Base-by-base conservation (phyloP, 345 rosid genomes). In the Microthlaspi erraticum region DNA sequence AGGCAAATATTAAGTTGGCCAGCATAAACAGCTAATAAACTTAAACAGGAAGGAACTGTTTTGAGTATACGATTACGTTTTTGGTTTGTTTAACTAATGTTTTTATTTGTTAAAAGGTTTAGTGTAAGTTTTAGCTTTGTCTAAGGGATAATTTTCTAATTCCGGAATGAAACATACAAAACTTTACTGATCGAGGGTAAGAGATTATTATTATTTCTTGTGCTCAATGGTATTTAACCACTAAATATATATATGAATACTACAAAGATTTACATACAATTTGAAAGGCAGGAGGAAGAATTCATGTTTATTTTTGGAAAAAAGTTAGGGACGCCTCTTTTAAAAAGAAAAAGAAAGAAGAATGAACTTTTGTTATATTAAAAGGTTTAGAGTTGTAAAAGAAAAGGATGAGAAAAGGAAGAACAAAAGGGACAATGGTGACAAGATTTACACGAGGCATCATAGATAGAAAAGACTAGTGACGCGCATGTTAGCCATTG, bases 371-470 rank as follows among this genome's bases (percentile, higher is more conserved):
- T 59, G 56, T 42, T 20, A 62, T 34, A 20, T 17, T 32, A 53
- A 72, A 73, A 64, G 65, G 29, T 57, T 64, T 56, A 8, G 39
- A 56, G 14, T 33, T 53, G 23, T 43, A 63, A 0, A 64, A 36
- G 10, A 6, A 62, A 71, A 71, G 62, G 61, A 50, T 60, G 52
- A 37, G 9, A 32, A 72, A 54, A 14, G 34, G 29, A 8, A 19
- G 66, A 51, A 36, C 44, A 61, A 71, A 62, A 19, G 42, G 58
- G 59, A 38, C 59, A 62, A 13, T 46, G 64, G 60, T 73, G 71
- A 73, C 77, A 57, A 73, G 77, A 73, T 64, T 73, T 73, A 73
- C 77, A 56, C 71, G 61, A 72, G 23, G 31, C 19, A 53, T n/a
- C n/a, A n/a, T 5, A 1, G 38, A 62, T 26, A 26, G n/a, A 45